Conservation (phyloP, 163 green algal species). For the Chlorella variabilis region DNA sequence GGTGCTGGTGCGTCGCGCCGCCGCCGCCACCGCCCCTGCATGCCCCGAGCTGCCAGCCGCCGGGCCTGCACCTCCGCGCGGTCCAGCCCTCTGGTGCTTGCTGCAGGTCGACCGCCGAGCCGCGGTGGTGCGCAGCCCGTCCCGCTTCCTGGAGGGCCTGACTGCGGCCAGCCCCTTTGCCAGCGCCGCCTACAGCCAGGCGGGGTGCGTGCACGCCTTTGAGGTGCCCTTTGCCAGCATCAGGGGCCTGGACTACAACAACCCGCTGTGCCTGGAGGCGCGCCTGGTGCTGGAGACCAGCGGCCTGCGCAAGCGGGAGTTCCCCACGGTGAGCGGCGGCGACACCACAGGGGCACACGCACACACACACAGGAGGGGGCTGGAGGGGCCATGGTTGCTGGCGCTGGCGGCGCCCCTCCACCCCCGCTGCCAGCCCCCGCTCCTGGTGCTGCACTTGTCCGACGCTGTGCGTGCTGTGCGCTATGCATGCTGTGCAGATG, state of each 20-base stretch:
- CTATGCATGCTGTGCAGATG: slow-evolving; percentile 3
- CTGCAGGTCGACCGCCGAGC: neutral
- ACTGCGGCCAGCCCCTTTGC: slow-evolving; percentile 38
- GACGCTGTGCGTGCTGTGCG: neutral
- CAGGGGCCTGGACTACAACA: slow-evolving; percentile 76
- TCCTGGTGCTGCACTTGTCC: neutral
- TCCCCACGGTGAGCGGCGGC: slow-evolving; percentile 55
- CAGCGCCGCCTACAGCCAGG: slow-evolving; percentile 20
- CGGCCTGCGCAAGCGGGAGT: slow-evolving; percentile 71
- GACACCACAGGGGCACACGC: neutral
- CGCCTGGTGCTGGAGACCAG: slow-evolving; percentile 76
- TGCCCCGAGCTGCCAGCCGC: no score
- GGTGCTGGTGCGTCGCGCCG: slow-evolving; percentile 1
- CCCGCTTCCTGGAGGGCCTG: slow-evolving; percentile 15
- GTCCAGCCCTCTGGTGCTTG: neutral
- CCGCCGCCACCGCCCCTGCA: neutral
- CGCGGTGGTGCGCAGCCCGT: slow-evolving; percentile 1
- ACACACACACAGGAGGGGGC: no score
- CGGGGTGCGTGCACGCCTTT: slow-evolving; percentile 68
- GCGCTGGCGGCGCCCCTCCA: no score
- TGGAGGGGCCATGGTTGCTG: neutral
- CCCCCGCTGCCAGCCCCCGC: neutral
- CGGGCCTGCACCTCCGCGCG: no score
- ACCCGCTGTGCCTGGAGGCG: slow-evolving; percentile 67
- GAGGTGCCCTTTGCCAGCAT: slow-evolving; percentile 67